Evolutionary conservation across 2,329 filamentous ascomycete species (phyloP), one percentile per base, ranked within the genome.

Genomic region (Parascedosporium putredinis): DNA sequence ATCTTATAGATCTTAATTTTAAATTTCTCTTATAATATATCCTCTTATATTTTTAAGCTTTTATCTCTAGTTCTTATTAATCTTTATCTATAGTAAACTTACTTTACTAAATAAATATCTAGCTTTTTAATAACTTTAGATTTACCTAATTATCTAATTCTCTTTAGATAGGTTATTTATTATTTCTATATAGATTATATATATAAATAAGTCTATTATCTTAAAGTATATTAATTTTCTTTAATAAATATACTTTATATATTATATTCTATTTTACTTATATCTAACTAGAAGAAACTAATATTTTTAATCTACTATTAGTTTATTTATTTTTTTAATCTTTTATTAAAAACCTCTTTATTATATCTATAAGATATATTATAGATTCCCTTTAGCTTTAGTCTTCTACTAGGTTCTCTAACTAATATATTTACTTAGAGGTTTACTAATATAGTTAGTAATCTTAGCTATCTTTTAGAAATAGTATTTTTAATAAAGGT

Each of bases 121-220:
- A 48, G 52, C 47, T 49, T 43, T 36, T 29, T 45, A 45, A 49
- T 44, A 52, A 49, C 46, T 48, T 47, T 50, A 50, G 29, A 31
- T 6, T 31, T 7, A 31, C 7, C 29, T 31, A 31, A 31, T 31
- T 7, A 31, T n/a, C n/a, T n/a, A n/a, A n/a, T n/a, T n/a, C n/a
- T n/a, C n/a, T n/a, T n/a, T 9, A 38, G 6, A 10, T 7, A 38
- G n/a, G n/a, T 16, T 38, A 12, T 8, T 44, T 23, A 49, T 45
- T n/a, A 12, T 49, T 42, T 44, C 48, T 42, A 40, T 46, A 16
- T 49, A 40, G 45, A 49, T 52, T 5, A 23, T 45, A 16, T 51
- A 49, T 23, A 7, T 52, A 5, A 31, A 52, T 42, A 46, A 50
- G 33, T 50, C 36, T 31, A 31, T 48, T 49, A 38, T 50, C 44